These are phyloP conservation scores for Pleurotus tuber-regium DNA, from an alignment of 768 basidiomycete genomes.

Conservation along the genomic window DNA sequence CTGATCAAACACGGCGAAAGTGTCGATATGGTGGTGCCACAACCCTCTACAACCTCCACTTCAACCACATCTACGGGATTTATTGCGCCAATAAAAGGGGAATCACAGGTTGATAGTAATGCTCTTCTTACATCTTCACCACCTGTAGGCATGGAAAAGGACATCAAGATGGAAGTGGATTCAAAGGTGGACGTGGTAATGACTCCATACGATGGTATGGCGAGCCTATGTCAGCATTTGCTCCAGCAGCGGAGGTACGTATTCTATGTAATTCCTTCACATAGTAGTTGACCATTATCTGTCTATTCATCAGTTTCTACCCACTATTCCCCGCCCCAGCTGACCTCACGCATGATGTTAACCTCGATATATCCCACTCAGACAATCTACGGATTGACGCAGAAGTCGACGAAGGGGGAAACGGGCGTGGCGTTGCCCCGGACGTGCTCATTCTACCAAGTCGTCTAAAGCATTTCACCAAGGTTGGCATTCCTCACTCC, in stretches of 20 bases:
- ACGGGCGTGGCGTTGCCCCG: slow-evolving; percentile 49
- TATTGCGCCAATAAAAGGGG: no score
- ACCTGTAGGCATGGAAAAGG: no score
- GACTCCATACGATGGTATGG: slow-evolving; percentile 68
- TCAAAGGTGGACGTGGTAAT: slow-evolving; percentile 36
- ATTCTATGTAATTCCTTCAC: neutral
- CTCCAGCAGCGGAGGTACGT: slow-evolving; percentile 83
- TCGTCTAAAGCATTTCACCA: slow-evolving; percentile 84
- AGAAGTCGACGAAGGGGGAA: slow-evolving; percentile 27
- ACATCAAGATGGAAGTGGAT: slow-evolving; percentile 42
- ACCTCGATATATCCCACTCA: slow-evolving; percentile 85
- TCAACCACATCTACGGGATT: no score
- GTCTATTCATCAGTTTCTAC: slow-evolving; percentile 69
- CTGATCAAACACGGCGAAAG: slow-evolving; percentile 57
- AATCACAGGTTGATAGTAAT: no score
- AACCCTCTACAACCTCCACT: neutral
- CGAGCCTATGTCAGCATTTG: slow-evolving; percentile 73
- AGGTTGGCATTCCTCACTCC: slow-evolving; percentile 44
- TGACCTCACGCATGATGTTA: slow-evolving; percentile 75
- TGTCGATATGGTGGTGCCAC: neutral
- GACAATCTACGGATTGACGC: slow-evolving; percentile 36
- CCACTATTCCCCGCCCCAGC: slow-evolving; percentile 88
- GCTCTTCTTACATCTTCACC: no score
- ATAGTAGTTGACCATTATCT: neutral
- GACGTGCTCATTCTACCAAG: slow-evolving; percentile 89